Base-by-base conservation (phyloP, 139 green algal species). In the Parachlorella kessleri region DNA sequence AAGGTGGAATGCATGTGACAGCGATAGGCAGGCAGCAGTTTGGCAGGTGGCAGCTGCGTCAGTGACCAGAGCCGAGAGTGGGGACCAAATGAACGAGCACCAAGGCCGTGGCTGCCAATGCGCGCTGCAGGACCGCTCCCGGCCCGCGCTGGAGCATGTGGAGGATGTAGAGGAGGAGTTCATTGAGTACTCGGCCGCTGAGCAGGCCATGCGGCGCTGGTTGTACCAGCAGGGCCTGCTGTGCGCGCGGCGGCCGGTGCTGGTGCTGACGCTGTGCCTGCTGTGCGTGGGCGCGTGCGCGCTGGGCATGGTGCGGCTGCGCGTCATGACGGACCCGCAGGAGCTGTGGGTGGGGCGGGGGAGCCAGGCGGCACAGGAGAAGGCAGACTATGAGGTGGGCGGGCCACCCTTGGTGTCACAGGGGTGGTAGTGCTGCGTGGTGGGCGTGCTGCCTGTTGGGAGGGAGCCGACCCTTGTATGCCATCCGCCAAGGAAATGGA, bases 301-400 rank as follows among this genome's bases (percentile, higher is more conserved):
- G 9, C 67, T 91, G 37, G 89, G 90, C 5, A 78, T 96, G 38
- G 6, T 90, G 35, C 68, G 79, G 2, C 89, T 95, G 76, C 48
- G 81, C 23, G 84, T 94, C 39, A 76, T 88, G 38, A 93, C 83
- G 1, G 69, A 91, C 66, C 92, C 92, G 1, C 80, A 90, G 81
- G 38, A 79, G 72, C 85, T 98, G 36, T 98, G 94, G 94, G 94
- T 98, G 37, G 85, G 89, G 2, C 81, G 91, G 1, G 69, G 55
- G 74, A 95, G 90, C 66, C 81, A 87, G 76, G 90, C 90, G 38
- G 85, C 87, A 0, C 36, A 55, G 30, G 91, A 95, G 63, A 92
- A 95, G 84, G 90, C 73, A 0, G 76, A 83, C 6, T 98, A 92
- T 64, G 93, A 98, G 73, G 78, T 88, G 70, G 18, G 66, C 9